Conservation (phyloP, 805 yeast species). For the Yamadazyma sp. region DNA sequence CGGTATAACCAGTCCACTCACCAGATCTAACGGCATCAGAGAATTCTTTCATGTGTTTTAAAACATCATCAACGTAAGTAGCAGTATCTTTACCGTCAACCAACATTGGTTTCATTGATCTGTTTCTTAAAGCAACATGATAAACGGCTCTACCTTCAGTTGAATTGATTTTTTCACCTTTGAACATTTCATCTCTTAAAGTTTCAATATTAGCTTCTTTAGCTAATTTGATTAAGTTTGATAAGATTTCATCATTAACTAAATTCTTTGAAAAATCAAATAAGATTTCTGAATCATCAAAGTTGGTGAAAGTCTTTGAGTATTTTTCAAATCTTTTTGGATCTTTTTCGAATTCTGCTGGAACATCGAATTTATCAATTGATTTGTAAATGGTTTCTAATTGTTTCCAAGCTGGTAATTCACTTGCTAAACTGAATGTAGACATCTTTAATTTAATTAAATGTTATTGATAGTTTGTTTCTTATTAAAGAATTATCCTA, state of each 20-base stretch:
- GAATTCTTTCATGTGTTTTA: constrained; percentile 96
- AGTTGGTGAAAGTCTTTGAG: constrained; percentile 76
- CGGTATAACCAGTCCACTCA: constrained; percentile 95
- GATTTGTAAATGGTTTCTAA: constrained; percentile 69
- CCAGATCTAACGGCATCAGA: constrained; percentile 89
- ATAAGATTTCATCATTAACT: constrained; percentile 77
- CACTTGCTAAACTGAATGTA: constrained; percentile 41
- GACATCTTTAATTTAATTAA: constrained; percentile 6
- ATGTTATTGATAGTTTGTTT: too few species aligned
- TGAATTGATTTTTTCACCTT: constrained; percentile 89
- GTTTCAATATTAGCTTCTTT: constrained; percentile 84
- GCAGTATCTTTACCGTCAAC: constrained; percentile 91
- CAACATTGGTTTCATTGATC: constrained; percentile 74
- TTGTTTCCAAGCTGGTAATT: constrained; percentile 81
- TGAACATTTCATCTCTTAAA: constrained; percentile 87
- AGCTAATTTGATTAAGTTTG: constrained; percentile 71
- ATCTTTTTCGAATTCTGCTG: constrained; percentile 75
- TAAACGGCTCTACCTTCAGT: constrained; percentile 97
- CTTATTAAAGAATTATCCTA: too few species aligned
- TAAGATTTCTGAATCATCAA: constrained; percentile 81
- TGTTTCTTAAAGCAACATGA: constrained; percentile 96
- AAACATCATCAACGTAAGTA: constrained; percentile 86
- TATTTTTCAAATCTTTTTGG: constrained; percentile 70
- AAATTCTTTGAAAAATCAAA: constrained; percentile 96
- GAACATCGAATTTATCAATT: constrained; percentile 71